Evolutionary conservation across 2,329 filamentous ascomycete species (phyloP).

Genomic region (Pseudogymnoascus destructans): DNA sequence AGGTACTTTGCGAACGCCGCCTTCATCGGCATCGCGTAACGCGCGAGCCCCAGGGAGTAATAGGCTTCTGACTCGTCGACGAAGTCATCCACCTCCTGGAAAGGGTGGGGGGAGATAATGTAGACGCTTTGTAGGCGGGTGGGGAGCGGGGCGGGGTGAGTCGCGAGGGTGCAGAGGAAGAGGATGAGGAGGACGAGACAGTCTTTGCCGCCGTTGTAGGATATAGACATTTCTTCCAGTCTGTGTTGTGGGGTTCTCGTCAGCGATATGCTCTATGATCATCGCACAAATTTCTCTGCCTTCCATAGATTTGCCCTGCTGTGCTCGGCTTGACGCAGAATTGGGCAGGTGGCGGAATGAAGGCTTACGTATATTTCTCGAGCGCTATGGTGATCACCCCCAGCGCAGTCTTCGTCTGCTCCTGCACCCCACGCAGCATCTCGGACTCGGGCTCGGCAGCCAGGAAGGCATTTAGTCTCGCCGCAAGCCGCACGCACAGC

Average conservation of each 20-base stretch:
- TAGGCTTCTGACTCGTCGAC: conserved; percentile 50
- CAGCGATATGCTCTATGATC: conserved; percentile 8
- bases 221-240: conserved; percentile 67
- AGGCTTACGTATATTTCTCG: conserved; percentile 55
- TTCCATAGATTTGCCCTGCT: not conserved
- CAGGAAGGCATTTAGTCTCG: conserved; percentile 22
- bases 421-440: conserved; percentile 39
- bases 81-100: conserved; percentile 75
- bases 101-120: conserved; percentile 73
- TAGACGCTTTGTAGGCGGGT: conserved; percentile 63
- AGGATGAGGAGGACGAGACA: conserved; percentile 85
- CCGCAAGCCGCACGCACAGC: conserved; percentile 20
- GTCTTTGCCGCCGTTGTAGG: conserved; percentile 97
- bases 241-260: conserved; percentile 31
- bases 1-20: conserved; percentile 70
- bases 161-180: conserved; percentile 52
- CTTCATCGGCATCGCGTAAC: conserved; percentile 69
- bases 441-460: conserved; percentile 17
- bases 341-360: conserved; percentile 9
- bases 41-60: conserved; percentile 65
- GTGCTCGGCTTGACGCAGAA: not conserved
- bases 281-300: not conserved
- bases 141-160: conserved; percentile 26
- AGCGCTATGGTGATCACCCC: conserved; percentile 64
- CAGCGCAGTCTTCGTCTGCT: conserved; percentile 60